phyloP scores from a whole-genome alignment of 108 stramenopile species.

The Pseudonitzschia pungens region DNA sequence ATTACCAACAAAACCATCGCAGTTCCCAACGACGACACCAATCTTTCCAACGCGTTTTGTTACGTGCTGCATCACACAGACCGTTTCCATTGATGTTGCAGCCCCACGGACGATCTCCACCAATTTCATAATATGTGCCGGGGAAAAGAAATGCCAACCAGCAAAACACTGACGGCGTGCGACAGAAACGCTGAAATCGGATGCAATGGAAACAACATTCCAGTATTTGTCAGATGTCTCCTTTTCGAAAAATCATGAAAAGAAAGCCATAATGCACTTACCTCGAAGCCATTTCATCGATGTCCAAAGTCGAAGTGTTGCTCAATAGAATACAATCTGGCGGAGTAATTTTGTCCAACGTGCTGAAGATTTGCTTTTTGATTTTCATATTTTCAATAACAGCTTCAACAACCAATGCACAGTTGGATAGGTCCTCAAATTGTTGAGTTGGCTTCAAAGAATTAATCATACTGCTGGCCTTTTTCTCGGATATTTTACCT shows the following conservation, averaged over 20 bases:
- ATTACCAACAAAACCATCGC: constrained; percentile 98
- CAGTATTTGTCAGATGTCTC: neutral
- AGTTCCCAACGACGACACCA: constrained; percentile 95
- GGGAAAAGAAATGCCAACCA: constrained; percentile 98
- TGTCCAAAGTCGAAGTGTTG: constrained; percentile 92
- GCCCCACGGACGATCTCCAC: constrained; percentile 90
- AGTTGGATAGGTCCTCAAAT: constrained; percentile 52
- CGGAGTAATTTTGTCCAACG: constrained; percentile 76
- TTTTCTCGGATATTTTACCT: constrained; percentile 39
- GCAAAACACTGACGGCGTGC: constrained; percentile 69
- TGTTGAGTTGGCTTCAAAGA: constrained; percentile 35
- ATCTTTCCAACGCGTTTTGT: constrained; percentile 90
- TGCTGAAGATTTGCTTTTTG: constrained; percentile 87
- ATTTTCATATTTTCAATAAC: constrained; percentile 93
- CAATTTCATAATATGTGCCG: constrained; percentile 93
- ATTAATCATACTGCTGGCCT: constrained; percentile 34
- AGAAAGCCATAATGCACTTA: neutral
- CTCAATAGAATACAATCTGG: constrained; percentile 47
- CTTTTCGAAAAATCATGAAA: neutral
- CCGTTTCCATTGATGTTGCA: constrained; percentile 60
- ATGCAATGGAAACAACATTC: neutral
- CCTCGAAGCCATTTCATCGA: constrained; percentile 88
- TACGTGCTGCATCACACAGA: constrained; percentile 69
- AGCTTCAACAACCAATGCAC: constrained; percentile 90
- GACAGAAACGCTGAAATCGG: constrained; percentile 27